phyloP scores from a whole-genome alignment of 2,329 filamentous ascomycete genomes.

The Pseudocercospora fuligena region DNA sequence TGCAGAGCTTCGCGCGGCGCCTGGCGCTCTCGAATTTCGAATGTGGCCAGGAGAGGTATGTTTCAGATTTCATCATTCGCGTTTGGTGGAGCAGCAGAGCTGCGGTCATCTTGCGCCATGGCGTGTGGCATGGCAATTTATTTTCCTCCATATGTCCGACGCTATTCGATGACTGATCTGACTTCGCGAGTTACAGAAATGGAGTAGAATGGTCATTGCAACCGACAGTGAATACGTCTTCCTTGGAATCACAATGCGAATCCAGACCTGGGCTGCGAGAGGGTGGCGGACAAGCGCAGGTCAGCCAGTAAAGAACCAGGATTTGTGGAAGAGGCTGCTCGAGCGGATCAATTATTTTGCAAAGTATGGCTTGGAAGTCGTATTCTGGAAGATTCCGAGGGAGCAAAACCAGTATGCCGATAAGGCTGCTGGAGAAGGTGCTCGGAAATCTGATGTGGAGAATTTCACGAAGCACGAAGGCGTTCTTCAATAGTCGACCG shows the following conservation, averaged over 20 bases:
- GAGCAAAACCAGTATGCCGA: conserved; percentile 8
- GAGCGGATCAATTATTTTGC: conserved; percentile 12
- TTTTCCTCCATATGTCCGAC: neutral
- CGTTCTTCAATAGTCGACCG: neutral
- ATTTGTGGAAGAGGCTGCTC: conserved; percentile 8
- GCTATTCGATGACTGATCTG: neutral
- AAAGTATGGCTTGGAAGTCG: conserved; percentile 4
- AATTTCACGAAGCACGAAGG: neutral
- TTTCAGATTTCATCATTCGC: neutral
- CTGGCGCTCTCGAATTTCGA: conserved; percentile 8
- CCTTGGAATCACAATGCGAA: conserved; percentile 11
- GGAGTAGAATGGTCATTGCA: neutral
- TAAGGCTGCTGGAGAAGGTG: conserved; percentile 1
- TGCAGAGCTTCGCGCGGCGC: conserved; percentile 15
- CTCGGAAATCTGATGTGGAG: neutral
- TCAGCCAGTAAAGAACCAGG: conserved; percentile 1
- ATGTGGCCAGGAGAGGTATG: conserved; percentile 9
- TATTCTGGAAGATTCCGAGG: conserved; percentile 14
- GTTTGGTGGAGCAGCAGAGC: neutral
- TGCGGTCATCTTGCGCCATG: neutral
- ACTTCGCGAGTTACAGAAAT: neutral
- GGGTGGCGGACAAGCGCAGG: neutral
- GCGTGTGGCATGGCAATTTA: no score
- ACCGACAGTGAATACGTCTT: conserved; percentile 12
- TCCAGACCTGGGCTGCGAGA: conserved; percentile 7